Conservation (phyloP, 2,329 filamentous ascomycete species). For the Alternaria ethzedia region DNA sequence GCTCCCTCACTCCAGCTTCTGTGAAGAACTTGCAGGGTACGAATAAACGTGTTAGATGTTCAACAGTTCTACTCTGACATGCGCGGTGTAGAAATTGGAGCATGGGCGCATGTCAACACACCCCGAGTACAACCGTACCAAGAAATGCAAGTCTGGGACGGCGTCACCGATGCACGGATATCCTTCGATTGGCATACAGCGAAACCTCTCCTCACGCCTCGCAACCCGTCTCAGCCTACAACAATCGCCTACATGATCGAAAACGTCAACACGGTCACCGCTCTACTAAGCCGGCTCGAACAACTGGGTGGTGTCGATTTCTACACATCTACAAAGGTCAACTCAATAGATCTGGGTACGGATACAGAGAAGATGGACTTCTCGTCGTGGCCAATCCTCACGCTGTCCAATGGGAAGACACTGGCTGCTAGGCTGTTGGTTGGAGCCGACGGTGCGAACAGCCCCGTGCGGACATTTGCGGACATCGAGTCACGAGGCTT, state of each 20-base stretch:
- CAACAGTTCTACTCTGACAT: constrained; percentile 14
- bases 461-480: constrained; percentile 87
- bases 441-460: constrained; percentile 93
- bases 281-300: constrained; percentile 73
- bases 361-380: constrained; percentile 73
- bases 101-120: constrained; percentile 77
- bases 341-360: constrained; percentile 77
- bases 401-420: constrained; percentile 68
- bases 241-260: constrained; percentile 97
- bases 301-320: constrained; percentile 72
- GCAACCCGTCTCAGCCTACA: constrained; percentile 53
- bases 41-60: background rate
- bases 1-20: constrained; percentile 88
- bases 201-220: constrained; percentile 43
- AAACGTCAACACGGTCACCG: constrained; percentile 86
- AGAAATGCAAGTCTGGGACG: constrained; percentile 99
- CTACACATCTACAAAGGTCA: constrained; percentile 78
- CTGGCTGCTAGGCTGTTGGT: constrained; percentile 85
- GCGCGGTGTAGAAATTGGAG: constrained; percentile 68
- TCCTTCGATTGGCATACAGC: constrained; percentile 77
- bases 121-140: constrained; percentile 85
- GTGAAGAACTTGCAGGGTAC: constrained; percentile 74
- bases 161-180: constrained; percentile 83
- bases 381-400: constrained; percentile 84
- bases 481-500: constrained; percentile 85